A percentile compares a stretch with the other conserved stretches of the same genome.
These are phyloP conservation scores for Pseudocercospora eumusae DNA, from an alignment of 2,329 filamentous ascomycete genomes.

Conservation along the genomic window DNA sequence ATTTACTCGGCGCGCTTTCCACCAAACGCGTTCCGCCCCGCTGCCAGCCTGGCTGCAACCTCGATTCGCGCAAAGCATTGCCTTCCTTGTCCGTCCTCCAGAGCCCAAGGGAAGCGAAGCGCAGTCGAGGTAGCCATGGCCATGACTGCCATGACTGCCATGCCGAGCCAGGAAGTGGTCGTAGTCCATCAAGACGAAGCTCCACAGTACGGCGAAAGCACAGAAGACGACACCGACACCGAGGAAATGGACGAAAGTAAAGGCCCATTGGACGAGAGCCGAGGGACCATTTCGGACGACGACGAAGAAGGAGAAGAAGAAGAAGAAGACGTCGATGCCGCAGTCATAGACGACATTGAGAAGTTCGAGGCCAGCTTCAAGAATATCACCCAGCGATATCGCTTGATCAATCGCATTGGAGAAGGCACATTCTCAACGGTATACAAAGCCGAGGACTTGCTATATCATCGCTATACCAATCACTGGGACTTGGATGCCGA, in stretches of 20 bases:
- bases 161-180: conserved; percentile 25
- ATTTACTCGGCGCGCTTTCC: conserved; percentile 1
- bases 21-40: conserved; percentile 1
- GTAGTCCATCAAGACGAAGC: conserved; percentile 30
- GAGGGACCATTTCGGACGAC: conserved; percentile 57
- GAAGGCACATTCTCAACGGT: conserved; percentile 99
- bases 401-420: conserved; percentile 93
- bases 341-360: conserved; percentile 81
- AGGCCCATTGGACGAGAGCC: conserved; percentile 53
- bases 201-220: conserved; percentile 29
- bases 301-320: conserved; percentile 57
- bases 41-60: not conserved
- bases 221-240: conserved; percentile 41
- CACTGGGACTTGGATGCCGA: conserved; percentile 74
- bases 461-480: conserved; percentile 81
- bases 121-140: conserved; percentile 19
- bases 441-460: conserved; percentile 94
- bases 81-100: conserved; percentile 10
- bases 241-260: conserved; percentile 52
- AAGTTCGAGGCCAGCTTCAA: conserved; percentile 79
- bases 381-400: conserved; percentile 79
- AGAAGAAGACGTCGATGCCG: conserved; percentile 64
- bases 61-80: not conserved
- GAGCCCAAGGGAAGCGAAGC: conserved; percentile 6
- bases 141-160: conserved; percentile 29